Percentiles rank a stretch among this genome's conserved stretches.
Evolutionary conservation across 371 early-diverging fungal genomes (phyloP).

Genomic region (Nematocida minor): DNA sequence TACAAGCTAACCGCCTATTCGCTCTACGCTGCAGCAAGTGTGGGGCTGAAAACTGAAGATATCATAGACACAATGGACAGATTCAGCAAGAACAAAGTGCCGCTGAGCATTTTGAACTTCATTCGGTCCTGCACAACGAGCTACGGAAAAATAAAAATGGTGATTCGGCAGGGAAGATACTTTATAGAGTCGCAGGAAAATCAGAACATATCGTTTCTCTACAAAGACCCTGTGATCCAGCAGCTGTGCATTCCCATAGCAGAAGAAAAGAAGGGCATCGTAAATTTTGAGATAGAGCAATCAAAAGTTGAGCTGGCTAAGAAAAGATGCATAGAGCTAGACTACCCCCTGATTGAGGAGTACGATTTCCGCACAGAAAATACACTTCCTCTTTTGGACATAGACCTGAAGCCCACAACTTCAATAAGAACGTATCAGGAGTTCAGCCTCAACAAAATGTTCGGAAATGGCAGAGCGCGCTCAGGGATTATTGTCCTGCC

Average conservation of each 20-base stretch:
- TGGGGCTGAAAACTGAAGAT: constrained; percentile 86
- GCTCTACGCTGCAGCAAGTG: constrained; percentile 95
- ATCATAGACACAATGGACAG: constrained; percentile 83
- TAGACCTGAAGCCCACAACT: constrained; percentile 89
- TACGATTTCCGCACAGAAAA: constrained; percentile 93
- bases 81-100: constrained; percentile 77
- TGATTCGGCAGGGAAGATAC: constrained; percentile 84
- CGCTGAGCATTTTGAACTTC: constrained; percentile 74
- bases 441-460: constrained; percentile 94
- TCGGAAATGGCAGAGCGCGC: constrained; percentile 90
- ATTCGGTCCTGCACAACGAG: constrained; percentile 81
- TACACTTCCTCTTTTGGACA: constrained; percentile 74
- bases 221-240: constrained; percentile 73
- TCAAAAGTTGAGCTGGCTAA: constrained; percentile 72
- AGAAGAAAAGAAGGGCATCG: constrained; percentile 62
- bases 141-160: constrained; percentile 91
- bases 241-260: constrained; percentile 13
- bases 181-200: constrained; percentile 78
- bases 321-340: constrained; percentile 83
- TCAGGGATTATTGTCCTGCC: constrained; percentile 98
- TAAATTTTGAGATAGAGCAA: constrained; percentile 77
- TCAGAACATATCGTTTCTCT: constrained; percentile 73
- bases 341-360: constrained; percentile 94
- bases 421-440: constrained; percentile 94
- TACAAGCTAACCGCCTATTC: constrained; percentile 92